Evolutionary conservation across 805 yeast genomes (phyloP).

Genomic region (Trichomonascus vanleenenianus): DNA sequence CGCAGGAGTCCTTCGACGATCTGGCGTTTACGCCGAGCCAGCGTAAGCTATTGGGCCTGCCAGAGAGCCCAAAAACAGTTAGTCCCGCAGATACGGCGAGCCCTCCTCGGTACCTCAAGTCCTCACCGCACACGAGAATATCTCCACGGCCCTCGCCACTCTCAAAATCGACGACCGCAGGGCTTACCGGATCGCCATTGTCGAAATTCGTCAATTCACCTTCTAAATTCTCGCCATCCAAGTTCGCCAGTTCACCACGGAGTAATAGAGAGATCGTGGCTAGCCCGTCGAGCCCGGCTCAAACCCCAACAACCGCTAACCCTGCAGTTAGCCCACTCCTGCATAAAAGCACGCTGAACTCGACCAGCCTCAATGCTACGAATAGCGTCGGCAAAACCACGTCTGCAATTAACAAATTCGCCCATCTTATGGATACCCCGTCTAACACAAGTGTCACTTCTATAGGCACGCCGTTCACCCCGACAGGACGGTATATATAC

Average conservation of each 20-base stretch:
- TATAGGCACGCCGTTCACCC: slow-evolving; percentile 12
- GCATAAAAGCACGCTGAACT: neutral
- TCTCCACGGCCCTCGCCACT: slow-evolving; percentile 16
- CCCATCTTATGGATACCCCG: neutral
- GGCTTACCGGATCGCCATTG: slow-evolving; percentile 1
- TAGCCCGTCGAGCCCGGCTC: neutral
- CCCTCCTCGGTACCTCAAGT: slow-evolving; percentile 18
- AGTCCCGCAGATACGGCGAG: slow-evolving; percentile 11
- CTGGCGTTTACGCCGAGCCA: slow-evolving; percentile 21
- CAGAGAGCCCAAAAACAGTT: slow-evolving; percentile 17
- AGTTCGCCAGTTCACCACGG: neutral
- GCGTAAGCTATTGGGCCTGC: slow-evolving; percentile 24
- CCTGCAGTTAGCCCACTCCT: neutral
- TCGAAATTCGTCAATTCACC: neutral
- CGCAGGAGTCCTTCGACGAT: slow-evolving; percentile 21
- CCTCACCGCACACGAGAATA: slow-evolving; percentile 17
- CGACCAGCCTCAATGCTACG: neutral
- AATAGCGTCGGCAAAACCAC: neutral
- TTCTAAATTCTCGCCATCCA: neutral
- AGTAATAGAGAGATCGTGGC: neutral
- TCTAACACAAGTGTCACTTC: neutral
- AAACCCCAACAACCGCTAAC: neutral
- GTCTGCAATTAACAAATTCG: neutral
- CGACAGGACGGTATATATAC: slow-evolving; percentile 15
- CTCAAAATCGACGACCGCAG: slow-evolving; percentile 5